These are phyloP conservation scores for Cinnamomum chago DNA, from an alignment of 164 flowering plant genomes.

Conservation along the genomic window DNA sequence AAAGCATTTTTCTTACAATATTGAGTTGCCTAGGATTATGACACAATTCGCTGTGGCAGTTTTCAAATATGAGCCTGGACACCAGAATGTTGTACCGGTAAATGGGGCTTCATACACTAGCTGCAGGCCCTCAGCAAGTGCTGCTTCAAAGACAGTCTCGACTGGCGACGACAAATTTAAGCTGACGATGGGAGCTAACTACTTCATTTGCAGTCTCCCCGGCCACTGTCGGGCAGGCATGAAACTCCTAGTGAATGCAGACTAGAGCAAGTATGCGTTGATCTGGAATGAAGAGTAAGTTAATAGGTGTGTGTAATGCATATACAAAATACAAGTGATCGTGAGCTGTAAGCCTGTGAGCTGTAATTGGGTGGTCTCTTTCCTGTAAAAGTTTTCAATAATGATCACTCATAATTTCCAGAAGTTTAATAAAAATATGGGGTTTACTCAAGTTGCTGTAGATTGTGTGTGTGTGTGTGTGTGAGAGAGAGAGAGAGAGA, in stretches of 20 bases:
- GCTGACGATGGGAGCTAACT: conserved; percentile 16
- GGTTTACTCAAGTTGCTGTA: too few relatives aligned
- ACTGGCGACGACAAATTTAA: conserved; percentile 14
- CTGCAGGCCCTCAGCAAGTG: not conserved
- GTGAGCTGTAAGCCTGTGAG: too few relatives aligned
- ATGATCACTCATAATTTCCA: not conserved
- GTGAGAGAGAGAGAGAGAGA: too few relatives aligned
- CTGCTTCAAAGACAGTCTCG: conserved; percentile 2
- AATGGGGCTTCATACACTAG: conserved; percentile 2
- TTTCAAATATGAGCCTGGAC: conserved; percentile 12
- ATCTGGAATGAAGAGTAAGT: not conserved
- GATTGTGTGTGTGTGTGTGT: too few relatives aligned
- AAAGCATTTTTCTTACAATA: too few relatives aligned
- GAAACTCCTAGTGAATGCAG: conserved; percentile 15
- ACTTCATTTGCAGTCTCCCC: conserved; percentile 12
- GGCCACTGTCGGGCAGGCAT: conserved; percentile 14
- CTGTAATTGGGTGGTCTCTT: not conserved
- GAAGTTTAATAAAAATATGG: not conserved
- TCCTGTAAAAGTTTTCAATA: not conserved
- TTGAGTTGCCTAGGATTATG: too few relatives aligned
- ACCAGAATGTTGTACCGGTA: conserved; percentile 12
- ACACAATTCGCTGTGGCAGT: conserved; percentile 1
- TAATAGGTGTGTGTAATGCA: too few relatives aligned
- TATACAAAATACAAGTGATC: too few relatives aligned
- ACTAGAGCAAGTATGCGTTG: not conserved